These are phyloP conservation scores for Ascochyta koolunga DNA, from an alignment of 2,329 filamentous ascomycete species.

Conservation along the genomic window DNA sequence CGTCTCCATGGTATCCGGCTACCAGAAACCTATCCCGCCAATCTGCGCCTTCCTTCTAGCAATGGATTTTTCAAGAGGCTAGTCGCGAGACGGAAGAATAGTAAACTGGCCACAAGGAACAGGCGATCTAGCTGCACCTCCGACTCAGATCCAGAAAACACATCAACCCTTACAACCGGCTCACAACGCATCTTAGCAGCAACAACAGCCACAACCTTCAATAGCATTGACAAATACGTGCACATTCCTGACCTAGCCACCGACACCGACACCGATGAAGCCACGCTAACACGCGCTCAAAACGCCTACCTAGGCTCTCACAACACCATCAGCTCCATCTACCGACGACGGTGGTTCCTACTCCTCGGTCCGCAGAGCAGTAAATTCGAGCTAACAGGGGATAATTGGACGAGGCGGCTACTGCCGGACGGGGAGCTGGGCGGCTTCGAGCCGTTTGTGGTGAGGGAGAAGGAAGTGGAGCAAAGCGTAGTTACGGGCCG, in stretches of 20 bases:
- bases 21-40: conserved; percentile 49
- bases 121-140: not conserved
- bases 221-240: too few relatives aligned
- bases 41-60: conserved; percentile 48
- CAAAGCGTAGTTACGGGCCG: conserved; percentile 71
- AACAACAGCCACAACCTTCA: too few relatives aligned
- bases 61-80: conserved; percentile 27
- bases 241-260: conserved; percentile 47
- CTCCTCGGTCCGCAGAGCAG: conserved; percentile 64
- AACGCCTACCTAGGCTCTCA: conserved; percentile 71
- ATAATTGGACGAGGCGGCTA: conserved; percentile 11
- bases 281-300: conserved; percentile 55
- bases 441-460: conserved; percentile 65
- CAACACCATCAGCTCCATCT: conserved; percentile 70
- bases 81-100: conserved; percentile 25
- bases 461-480: conserved; percentile 66
- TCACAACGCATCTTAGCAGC: too few relatives aligned
- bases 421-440: conserved; percentile 20
- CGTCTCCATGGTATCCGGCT: conserved; percentile 51
- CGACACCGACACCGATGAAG: conserved; percentile 53
- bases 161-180: too few relatives aligned
- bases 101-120: not conserved
- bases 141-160: not conserved
- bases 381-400: conserved; percentile 55
- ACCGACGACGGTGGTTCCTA: conserved; percentile 72